Percentiles rank a stretch among this genome's conserved stretches.
phyloP scores from a whole-genome alignment of 2,329 filamentous ascomycete species.

The Paraconiothyrium brasiliense region DNA sequence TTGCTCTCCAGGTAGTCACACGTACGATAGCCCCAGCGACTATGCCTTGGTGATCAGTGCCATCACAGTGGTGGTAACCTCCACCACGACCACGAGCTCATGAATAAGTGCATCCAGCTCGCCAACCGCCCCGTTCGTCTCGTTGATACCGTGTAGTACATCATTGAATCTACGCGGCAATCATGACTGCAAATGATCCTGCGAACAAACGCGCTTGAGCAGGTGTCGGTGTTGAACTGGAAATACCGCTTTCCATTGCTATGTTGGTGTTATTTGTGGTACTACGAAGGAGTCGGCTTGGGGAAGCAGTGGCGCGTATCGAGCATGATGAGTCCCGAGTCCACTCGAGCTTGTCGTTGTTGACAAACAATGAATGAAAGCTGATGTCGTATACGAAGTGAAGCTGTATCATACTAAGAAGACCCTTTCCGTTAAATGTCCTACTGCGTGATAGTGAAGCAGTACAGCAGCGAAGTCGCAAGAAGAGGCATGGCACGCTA shows the following conservation, averaged over 20 bases:
- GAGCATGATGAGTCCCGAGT: neutral
- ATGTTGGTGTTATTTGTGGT: neutral
- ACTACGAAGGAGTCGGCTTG: neutral
- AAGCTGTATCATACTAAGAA: too few relatives aligned
- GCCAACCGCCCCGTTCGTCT: too few relatives aligned
- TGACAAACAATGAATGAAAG: neutral
- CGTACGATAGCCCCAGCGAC: too few relatives aligned
- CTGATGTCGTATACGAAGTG: neutral
- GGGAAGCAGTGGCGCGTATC: neutral
- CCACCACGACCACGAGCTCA: neutral
- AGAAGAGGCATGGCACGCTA: too few relatives aligned
- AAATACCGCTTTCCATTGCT: neutral
- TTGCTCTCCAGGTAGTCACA: too few relatives aligned
- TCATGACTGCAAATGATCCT: neutral
- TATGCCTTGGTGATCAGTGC: too few relatives aligned
- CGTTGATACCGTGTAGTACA: neutral
- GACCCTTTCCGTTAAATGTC: too few relatives aligned
- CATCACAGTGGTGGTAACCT: too few relatives aligned
- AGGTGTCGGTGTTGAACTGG: neutral
- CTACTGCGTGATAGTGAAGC: too few relatives aligned
- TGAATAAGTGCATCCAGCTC: neutral
- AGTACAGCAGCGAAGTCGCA: too few relatives aligned
- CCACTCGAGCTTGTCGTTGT: neutral
- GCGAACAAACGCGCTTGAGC: neutral
- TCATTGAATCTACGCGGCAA: neutral